These are phyloP conservation scores for Fusarium metavorans DNA, from an alignment of 2,329 filamentous ascomycete species.

Conservation along the genomic window DNA sequence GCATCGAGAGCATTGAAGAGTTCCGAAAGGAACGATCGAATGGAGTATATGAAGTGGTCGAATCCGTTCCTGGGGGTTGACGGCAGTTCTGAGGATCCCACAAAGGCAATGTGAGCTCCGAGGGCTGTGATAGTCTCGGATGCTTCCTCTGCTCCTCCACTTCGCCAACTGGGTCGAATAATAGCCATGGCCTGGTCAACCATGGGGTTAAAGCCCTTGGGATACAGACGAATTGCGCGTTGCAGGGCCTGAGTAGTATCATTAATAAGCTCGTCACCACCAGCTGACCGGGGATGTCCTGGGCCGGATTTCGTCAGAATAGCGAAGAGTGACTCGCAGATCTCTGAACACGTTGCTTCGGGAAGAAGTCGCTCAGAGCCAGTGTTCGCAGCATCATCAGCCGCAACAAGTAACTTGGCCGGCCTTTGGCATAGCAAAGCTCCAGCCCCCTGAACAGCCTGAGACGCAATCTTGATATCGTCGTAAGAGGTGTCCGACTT, in stretches of 20 bases:
- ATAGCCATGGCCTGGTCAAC: constrained; percentile 44
- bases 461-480: constrained; percentile 55
- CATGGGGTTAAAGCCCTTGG: constrained; percentile 51
- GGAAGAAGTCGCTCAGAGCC: constrained; percentile 49
- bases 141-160: constrained; percentile 32
- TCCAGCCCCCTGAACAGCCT: constrained; percentile 60
- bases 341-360: constrained; percentile 51
- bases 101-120: constrained; percentile 59
- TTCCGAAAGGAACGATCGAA: constrained; percentile 50
- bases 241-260: constrained; percentile 57
- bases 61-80: constrained; percentile 44
- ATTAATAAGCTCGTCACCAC: constrained; percentile 54
- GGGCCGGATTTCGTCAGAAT: constrained; percentile 44
- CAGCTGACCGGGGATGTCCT: constrained; percentile 30
- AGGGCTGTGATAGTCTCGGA: constrained; percentile 50
- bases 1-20: constrained; percentile 52
- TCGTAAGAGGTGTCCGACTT: constrained; percentile 50
- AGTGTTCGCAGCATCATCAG: background rate
- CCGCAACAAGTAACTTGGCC: constrained; percentile 27
- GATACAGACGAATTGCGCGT: constrained; percentile 51
- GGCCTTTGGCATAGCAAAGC: constrained; percentile 57
- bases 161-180: constrained; percentile 42
- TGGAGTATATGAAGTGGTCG: constrained; percentile 56
- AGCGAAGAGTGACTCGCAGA: constrained; percentile 52
- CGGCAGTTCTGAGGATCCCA: constrained; percentile 61